phyloP scores from a whole-genome alignment of 2,329 filamentous ascomycete species.

The Arthrobotrys conoides region DNA sequence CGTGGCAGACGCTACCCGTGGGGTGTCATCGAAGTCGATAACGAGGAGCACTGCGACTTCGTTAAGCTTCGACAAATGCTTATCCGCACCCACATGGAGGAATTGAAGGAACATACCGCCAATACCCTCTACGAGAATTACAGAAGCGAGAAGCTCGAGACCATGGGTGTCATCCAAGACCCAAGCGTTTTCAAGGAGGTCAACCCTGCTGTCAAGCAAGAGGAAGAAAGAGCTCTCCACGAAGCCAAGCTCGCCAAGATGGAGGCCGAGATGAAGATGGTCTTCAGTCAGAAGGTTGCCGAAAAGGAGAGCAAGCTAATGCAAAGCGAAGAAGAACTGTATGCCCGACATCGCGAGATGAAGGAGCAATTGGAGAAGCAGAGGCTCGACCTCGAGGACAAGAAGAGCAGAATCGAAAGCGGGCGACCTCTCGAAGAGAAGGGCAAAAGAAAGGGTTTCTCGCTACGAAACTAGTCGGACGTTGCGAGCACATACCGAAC shows the following conservation, averaged over 20 bases:
- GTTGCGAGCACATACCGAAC: slow-evolving; percentile 52
- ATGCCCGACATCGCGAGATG: slow-evolving; percentile 98
- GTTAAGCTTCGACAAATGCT: slow-evolving; percentile 99
- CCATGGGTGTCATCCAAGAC: slow-evolving; percentile 98
- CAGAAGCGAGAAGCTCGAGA: slow-evolving; percentile 98
- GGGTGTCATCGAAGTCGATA: slow-evolving; percentile 99
- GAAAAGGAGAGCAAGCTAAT: slow-evolving; percentile 99
- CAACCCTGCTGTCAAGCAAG: slow-evolving; percentile 99
- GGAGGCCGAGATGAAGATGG: slow-evolving; percentile 99
- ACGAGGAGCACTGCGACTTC: slow-evolving; percentile 99
- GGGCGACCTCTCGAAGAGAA: slow-evolving; percentile 97
- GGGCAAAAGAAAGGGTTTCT: slow-evolving; percentile 99
- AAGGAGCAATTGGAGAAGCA: slow-evolving; percentile 99
- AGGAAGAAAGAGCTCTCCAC: slow-evolving; percentile 97
- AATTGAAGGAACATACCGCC: slow-evolving; percentile 99
- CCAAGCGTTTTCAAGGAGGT: slow-evolving; percentile 99
- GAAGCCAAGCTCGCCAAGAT: slow-evolving; percentile 99
- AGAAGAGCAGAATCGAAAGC: slow-evolving; percentile 95
- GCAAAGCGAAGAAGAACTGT: slow-evolving; percentile 98
- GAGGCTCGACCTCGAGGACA: slow-evolving; percentile 94
- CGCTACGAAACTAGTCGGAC: slow-evolving; percentile 80
- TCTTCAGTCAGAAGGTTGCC: slow-evolving; percentile 99
- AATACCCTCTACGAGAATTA: slow-evolving; percentile 99
- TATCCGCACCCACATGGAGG: slow-evolving; percentile 99
- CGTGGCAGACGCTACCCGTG: slow-evolving; percentile 96